A percentile compares a stretch with the other conserved stretches of the same genome.
phyloP scores from a whole-genome alignment of 2,329 filamentous ascomycete species.

The Mollisiaceae sp. region DNA sequence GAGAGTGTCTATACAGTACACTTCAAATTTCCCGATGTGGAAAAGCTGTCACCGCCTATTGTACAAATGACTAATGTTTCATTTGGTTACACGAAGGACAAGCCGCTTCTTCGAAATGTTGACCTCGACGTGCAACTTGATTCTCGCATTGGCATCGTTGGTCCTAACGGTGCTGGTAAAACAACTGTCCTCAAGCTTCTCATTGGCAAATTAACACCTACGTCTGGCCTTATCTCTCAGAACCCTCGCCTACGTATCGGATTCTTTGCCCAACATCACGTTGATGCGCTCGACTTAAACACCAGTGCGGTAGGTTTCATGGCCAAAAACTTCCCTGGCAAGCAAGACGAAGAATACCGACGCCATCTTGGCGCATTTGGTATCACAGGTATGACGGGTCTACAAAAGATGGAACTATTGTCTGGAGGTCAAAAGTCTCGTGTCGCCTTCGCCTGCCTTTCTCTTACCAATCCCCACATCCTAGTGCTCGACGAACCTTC shows the following conservation, averaged over 20 bases:
- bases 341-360: conserved; percentile 95
- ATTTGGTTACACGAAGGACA: conserved; percentile 86
- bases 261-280: conserved; percentile 98
- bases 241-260: conserved; percentile 89
- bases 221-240: conserved; percentile 81
- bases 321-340: conserved; percentile 88
- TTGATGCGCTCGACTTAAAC: conserved; percentile 91
- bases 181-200: conserved; percentile 98
- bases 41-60: conserved; percentile 96
- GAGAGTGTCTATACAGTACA: conserved; percentile 95
- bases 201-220: conserved; percentile 80
- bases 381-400: conserved; percentile 90
- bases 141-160: conserved; percentile 98
- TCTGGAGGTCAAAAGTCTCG: conserved; percentile 98
- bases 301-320: conserved; percentile 94
- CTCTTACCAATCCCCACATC: conserved; percentile 93
- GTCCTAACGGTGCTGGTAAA: conserved; percentile 97
- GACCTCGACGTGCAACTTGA: conserved; percentile 97
- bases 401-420: conserved; percentile 93
- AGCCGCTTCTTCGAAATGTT: conserved; percentile 80
- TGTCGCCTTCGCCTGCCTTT: conserved; percentile 96
- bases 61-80: conserved; percentile 94
- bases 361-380: conserved; percentile 90
- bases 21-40: conserved; percentile 96
- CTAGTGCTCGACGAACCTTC: conserved; percentile 97